Evolutionary conservation across 1,284 basidiomycete species (phyloP), one percentile per base, ranked within the genome.

Genomic region (Sanghuangporus sanghuang): DNA sequence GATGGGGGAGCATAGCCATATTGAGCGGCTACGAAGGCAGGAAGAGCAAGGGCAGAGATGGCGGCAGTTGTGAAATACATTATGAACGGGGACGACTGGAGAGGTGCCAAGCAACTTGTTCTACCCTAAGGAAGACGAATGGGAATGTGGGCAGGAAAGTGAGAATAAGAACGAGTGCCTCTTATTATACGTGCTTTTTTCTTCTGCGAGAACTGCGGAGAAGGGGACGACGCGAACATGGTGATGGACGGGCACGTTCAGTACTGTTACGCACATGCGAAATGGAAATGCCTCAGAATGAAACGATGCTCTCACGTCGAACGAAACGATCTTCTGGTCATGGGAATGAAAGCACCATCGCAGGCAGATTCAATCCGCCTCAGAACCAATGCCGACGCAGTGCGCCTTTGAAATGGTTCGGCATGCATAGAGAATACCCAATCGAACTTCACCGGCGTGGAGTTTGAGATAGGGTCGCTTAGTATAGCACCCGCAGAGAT

Each of bases 11-110:
- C 70, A 46, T 46, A 46, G 53, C 73, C 76, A 63, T 74, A 76
- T 68, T 83, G 82, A 9, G 75, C 77, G 62, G 69, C 68, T 53
- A 71, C 78, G 21, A 80, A 67, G 50, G 71, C 68, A 55, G 79
- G 76, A 53, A 81, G 69, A 38, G 62, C 49, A 35, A 63, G 42
- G 12, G 48, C 39, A 50, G 61, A 59, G 40, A 63, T 18, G 21
- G 62, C 53, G 18, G 56, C 40, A 55, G 50, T 44, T 27, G 61
- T 55, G 56, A 64, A 61, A 46, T 32, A 54, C 60, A 65, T 65
- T 38, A 44, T 53, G 46, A 46, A n/a, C 39, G 23, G 44, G 44
- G 54, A 9, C 42, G 44, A 56, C 63, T 60, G 49, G 11, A 49
- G 44, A 49, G 44, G 21, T 36, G 42, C 27, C 14, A 49, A 55